Percentiles rank a stretch among this genome's conserved stretches.
These are phyloP conservation scores for Asclepias syriaca DNA, from an alignment of 257 asterid species.

Conservation along the genomic window DNA sequence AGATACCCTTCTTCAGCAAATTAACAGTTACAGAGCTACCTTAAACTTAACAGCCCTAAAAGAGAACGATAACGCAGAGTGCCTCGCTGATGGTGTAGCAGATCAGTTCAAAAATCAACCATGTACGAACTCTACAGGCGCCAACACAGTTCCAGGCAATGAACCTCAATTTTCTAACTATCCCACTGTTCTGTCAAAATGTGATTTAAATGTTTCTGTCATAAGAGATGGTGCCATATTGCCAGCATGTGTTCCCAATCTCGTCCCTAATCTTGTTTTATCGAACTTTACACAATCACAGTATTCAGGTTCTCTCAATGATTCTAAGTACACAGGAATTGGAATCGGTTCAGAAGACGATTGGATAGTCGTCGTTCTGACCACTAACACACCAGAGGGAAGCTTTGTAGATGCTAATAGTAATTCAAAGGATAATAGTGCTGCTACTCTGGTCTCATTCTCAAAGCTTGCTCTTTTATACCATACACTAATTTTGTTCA, in stretches of 20 bases:
- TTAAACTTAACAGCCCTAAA: constrained; percentile 56
- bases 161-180: constrained; percentile 57
- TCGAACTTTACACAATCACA: constrained; percentile 64
- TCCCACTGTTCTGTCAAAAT: constrained; percentile 51
- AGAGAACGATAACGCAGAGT: constrained; percentile 66
- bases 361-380: constrained; percentile 76
- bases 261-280: constrained; percentile 46
- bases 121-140: constrained; percentile 75
- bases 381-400: constrained; percentile 69
- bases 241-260: constrained; percentile 84
- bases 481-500: constrained; percentile 15
- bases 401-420: constrained; percentile 25
- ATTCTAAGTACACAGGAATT: constrained; percentile 53
- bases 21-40: constrained; percentile 67
- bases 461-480: constrained; percentile 20
- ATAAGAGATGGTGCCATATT: constrained; percentile 76
- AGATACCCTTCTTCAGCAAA: constrained; percentile 56
- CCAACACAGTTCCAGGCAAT: constrained; percentile 78
- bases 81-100: constrained; percentile 76
- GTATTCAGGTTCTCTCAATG: constrained; percentile 54
- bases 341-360: constrained; percentile 64
- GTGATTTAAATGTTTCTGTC: constrained; percentile 66
- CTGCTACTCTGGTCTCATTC: constrained; percentile 28
- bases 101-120: constrained; percentile 63
- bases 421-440: constrained; percentile 24